Conservation (phyloP, 1,284 basidiomycete species). For the Puccinia hordei region DNA sequence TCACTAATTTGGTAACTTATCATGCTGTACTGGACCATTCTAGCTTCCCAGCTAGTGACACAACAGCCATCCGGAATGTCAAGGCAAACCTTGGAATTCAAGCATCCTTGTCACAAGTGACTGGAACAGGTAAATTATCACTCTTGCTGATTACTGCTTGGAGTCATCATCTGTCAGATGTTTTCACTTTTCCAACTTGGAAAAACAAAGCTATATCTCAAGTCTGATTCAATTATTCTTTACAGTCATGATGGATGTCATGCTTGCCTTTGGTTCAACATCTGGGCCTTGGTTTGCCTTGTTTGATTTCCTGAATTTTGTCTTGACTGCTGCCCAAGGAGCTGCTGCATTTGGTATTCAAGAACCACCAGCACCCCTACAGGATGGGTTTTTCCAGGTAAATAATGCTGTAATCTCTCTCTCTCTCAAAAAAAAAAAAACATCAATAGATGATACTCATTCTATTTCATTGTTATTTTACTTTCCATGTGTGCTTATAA, state of each 20-base stretch:
- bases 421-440: no score
- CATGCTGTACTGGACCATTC: not conserved
- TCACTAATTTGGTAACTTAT: not conserved
- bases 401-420: not conserved
- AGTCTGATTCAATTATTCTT: not conserved
- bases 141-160: not conserved
- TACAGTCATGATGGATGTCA: constrained; percentile 36
- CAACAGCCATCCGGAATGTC: constrained; percentile 10
- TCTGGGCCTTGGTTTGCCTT: constrained; percentile 9
- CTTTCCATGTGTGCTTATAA: not conserved
- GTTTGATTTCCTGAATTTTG: constrained; percentile 26
- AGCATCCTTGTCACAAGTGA: constrained; percentile 35
- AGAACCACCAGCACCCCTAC: constrained; percentile 39
- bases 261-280: constrained; percentile 30
- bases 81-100: constrained; percentile 39
- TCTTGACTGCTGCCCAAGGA: constrained; percentile 32
- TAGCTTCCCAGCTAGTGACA: constrained; percentile 39
- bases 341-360: constrained; percentile 7
- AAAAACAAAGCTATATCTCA: not conserved
- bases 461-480: not conserved
- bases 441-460: not conserved
- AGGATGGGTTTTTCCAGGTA: constrained; percentile 47
- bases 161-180: not conserved
- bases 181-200: not conserved
- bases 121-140: constrained; percentile 30